Conservation (phyloP, 2,329 filamentous ascomycete species). For the Xylaria sp. region DNA sequence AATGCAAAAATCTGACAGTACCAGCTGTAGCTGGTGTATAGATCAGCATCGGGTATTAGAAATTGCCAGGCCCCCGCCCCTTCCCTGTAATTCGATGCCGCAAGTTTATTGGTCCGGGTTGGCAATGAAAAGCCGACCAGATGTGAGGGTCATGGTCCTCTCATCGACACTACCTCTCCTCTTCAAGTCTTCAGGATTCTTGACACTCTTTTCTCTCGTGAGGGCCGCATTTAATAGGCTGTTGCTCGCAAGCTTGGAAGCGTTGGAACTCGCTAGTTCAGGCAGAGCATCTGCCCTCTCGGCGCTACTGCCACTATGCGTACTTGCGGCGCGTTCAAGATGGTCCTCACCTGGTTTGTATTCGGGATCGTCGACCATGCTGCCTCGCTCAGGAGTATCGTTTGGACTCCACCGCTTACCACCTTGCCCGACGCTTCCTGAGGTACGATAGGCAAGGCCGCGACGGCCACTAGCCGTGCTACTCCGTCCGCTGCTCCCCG, state of each 20-base stretch:
- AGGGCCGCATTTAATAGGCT: constrained; percentile 68
- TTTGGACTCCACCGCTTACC: constrained; percentile 63
- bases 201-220: constrained; percentile 73
- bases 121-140: constrained; percentile 82
- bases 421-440: constrained; percentile 58
- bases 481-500: constrained; percentile 80
- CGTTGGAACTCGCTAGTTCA: constrained; percentile 59
- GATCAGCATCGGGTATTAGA: constrained; percentile 33
- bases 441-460: constrained; percentile 62
- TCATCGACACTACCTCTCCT: constrained; percentile 87
- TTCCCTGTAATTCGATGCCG: neutral
- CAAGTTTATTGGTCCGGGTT: constrained; percentile 74
- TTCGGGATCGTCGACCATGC: constrained; percentile 58
- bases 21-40: constrained; percentile 29
- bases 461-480: constrained; percentile 68
- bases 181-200: constrained; percentile 76
- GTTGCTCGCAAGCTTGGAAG: constrained; percentile 66
- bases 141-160: constrained; percentile 78
- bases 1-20: constrained; percentile 43
- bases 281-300: constrained; percentile 71
- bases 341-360: constrained; percentile 49
- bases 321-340: constrained; percentile 58
- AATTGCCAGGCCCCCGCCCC: neutral
- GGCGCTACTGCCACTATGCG: constrained; percentile 66
- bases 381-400: constrained; percentile 68